Evolutionary conservation across 495 filamentous ascomycete genomes (phyloP).

Genomic region (Aspergillus mulundensis): DNA sequence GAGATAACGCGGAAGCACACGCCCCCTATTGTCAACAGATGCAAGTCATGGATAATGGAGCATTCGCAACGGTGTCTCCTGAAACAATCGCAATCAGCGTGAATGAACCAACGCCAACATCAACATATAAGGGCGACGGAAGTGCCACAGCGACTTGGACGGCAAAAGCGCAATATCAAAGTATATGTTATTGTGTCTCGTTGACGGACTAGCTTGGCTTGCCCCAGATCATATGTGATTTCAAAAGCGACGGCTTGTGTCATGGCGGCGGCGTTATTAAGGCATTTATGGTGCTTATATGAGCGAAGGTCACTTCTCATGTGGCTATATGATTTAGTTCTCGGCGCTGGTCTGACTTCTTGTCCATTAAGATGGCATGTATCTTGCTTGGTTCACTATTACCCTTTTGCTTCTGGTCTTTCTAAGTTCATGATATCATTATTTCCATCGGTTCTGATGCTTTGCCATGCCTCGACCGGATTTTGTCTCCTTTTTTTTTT

Average conservation of each 20-base stretch:
- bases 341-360: constrained; percentile 15
- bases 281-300: constrained; percentile 18
- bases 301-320: constrained; percentile 18
- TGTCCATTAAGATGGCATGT: constrained; percentile 10
- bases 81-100: constrained; percentile 60
- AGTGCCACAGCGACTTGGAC: constrained; percentile 35
- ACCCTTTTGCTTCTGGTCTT: constrained; percentile 2
- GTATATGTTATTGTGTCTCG: constrained; percentile 42
- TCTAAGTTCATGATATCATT: constrained; percentile 15
- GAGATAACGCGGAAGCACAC: constrained; percentile 40
- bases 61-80: constrained; percentile 39
- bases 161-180: constrained; percentile 36
- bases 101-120: constrained; percentile 43
- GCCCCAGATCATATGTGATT: no score
- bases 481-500: constrained; percentile 2
- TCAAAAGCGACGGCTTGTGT: background rate
- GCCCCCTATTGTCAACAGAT: constrained; percentile 69
- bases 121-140: constrained; percentile 25
- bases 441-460: background rate
- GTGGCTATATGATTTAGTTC: constrained; percentile 11
- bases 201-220: constrained; percentile 30
- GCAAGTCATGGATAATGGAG: constrained; percentile 52
- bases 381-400: constrained; percentile 6
- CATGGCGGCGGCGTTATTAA: constrained; percentile 20
- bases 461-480: background rate